Base-by-base conservation (phyloP, 2,329 filamentous ascomycete genomes). In the Sordariomycetes sp. region DNA sequence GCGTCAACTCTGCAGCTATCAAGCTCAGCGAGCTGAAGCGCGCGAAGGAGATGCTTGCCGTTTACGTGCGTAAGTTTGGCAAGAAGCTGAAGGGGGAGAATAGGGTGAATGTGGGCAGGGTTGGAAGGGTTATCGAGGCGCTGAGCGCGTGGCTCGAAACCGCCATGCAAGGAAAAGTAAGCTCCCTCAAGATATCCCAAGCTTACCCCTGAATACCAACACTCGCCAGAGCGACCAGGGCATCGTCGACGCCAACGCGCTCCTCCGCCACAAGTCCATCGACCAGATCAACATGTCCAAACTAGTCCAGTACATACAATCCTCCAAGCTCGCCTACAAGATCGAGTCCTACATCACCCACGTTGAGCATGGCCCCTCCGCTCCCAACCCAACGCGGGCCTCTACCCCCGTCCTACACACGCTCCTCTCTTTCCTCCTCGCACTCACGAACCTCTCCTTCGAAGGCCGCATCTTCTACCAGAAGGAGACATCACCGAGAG, bases 251-350 rank as follows among this genome's bases (percentile, higher is more conserved):
- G 72, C 87, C 17, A 85, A 84, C 22, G 79, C 84, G 6, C 75
- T 99, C 1, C 84, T 96, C 62, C 79, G 84, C 25, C 84, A 85
- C 42, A 96, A 95, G 67, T 90, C 90, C 0, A 87, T 94, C 25
- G 94, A 99, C 65, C 92, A 97, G 65, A 91, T 99, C 71, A 96
- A 97, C 64, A 80, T 96, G 34, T 92, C 89, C 70, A 92, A 94
- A 66, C 76, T 99, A 15, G 84, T 91, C 35, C 80, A 83, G 51
- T 97, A 97, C 68, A 81, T 99, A 3, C 87, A 92, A 65, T 86
- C 94, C 61, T 96, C 91, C 60, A 96, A 95, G 65, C 74, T 99
- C 13, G 91, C 92, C 1, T 87, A 91, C 61, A 99, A 99, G 69
- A 88, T 97, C 12, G 92, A 99, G 70, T 87, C 89, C 54, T 99